phyloP scores from a whole-genome alignment of 2,329 filamentous ascomycete genomes.

The Geosmithia morbida region DNA sequence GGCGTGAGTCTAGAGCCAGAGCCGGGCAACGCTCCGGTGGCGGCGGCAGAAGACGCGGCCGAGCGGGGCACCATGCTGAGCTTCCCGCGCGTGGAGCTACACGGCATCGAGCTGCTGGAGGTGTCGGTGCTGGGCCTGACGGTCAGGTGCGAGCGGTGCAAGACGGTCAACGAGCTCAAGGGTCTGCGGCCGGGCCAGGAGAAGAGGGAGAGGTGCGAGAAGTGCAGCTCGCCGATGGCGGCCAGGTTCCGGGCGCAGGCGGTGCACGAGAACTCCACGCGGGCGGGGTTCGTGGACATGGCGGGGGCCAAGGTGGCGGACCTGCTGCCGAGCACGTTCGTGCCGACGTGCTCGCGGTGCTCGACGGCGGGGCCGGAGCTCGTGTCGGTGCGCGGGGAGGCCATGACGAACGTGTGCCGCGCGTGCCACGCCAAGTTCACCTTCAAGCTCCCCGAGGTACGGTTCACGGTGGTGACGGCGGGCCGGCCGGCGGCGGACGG shows the following conservation, averaged over 20 bases:
- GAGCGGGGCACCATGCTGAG: slow-evolving; percentile 65
- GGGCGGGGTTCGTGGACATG: slow-evolving; percentile 66
- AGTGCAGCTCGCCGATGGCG: slow-evolving; percentile 38
- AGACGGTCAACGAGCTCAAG: slow-evolving; percentile 54
- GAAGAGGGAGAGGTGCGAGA: slow-evolving; percentile 40
- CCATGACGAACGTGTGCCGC: slow-evolving; percentile 59
- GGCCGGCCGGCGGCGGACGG: slow-evolving; percentile 21
- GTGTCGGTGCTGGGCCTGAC: slow-evolving; percentile 51
- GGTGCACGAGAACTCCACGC: slow-evolving; percentile 57
- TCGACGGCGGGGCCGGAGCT: slow-evolving; percentile 57
- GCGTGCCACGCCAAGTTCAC: slow-evolving; percentile 70
- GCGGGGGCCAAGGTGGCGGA: slow-evolving; percentile 62
- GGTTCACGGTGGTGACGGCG: slow-evolving; percentile 57
- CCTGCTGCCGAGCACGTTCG: slow-evolving; percentile 65
- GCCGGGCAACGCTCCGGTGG: neutral
- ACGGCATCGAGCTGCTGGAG: slow-evolving; percentile 64
- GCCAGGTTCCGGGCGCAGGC: slow-evolving; percentile 50
- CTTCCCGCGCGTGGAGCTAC: slow-evolving; percentile 63
- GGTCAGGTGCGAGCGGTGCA: slow-evolving; percentile 69
- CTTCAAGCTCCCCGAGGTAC: slow-evolving; percentile 64
- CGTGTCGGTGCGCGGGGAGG: slow-evolving; percentile 59
- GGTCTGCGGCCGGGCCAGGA: slow-evolving; percentile 43
- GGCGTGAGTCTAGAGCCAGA: slow-evolving; percentile 19
- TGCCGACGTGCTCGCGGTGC: slow-evolving; percentile 65
- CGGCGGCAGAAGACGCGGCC: slow-evolving; percentile 11